Percentiles rank a stretch among this genome's conserved stretches.
Conservation (phyloP, 2,329 filamentous ascomycete genomes). For the Xylariaceae sp. region DNA sequence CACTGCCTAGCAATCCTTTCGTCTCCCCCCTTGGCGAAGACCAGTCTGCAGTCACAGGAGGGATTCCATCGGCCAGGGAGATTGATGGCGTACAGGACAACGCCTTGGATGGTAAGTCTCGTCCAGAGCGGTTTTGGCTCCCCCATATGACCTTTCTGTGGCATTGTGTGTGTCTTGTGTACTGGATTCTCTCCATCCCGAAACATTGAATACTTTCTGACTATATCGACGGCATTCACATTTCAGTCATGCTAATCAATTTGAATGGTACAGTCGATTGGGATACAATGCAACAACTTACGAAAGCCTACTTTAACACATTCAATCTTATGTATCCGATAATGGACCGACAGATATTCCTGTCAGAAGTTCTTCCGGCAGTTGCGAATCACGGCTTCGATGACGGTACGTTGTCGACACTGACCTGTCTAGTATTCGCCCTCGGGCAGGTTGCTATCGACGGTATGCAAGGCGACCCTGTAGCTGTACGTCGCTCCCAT, state of each 20-base stretch:
- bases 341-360: conserved; percentile 52
- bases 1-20: conserved; percentile 13
- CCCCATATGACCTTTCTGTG: no score
- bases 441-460: conserved; percentile 55
- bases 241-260: no score
- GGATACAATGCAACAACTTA: conserved; percentile 46
- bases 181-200: no score
- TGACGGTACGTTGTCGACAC: conserved; percentile 44
- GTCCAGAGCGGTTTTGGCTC: no score
- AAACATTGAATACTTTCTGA: no score
- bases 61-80: conserved; percentile 9
- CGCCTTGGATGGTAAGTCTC: conserved; percentile 25
- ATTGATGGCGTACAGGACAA: conserved; percentile 10
- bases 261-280: conserved; percentile 20
- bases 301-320: conserved; percentile 54
- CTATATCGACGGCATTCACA: no score
- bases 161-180: no score
- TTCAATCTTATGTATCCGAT: conserved; percentile 57
- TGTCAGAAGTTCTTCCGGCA: conserved; percentile 39
- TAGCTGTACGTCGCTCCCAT: conserved; percentile 24
- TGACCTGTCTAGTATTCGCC: conserved; percentile 54
- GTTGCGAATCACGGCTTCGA: conserved; percentile 46
- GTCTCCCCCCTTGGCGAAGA: conserved; percentile 9
- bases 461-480: conserved; percentile 41
- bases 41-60: conserved; percentile 8